Conservation (phyloP, 2,329 filamentous ascomycete species). For the Blumeriella jaapii region DNA sequence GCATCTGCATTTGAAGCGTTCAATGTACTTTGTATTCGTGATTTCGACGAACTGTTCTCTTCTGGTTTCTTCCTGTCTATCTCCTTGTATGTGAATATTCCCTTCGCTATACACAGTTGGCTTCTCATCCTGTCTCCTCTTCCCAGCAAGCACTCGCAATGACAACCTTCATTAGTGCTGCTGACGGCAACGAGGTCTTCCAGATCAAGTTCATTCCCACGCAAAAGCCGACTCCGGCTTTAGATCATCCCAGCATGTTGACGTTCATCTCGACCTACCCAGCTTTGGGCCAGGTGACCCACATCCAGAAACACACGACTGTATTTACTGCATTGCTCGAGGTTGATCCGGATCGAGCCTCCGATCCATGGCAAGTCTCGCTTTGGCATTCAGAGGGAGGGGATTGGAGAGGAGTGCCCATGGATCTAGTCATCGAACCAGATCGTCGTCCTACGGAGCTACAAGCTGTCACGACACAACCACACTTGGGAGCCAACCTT, state of each 20-base stretch:
- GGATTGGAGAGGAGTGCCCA: constrained; percentile 41
- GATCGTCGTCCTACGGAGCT: constrained; percentile 38
- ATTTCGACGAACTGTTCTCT: constrained; percentile 1
- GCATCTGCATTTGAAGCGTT: background rate
- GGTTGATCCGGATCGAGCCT: constrained; percentile 41
- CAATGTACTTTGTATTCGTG: background rate
- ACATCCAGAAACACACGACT: constrained; percentile 38
- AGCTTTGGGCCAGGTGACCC: constrained; percentile 63
- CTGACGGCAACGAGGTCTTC: constrained; percentile 26
- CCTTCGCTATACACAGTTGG: constrained; percentile 2
- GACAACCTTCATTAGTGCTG: constrained; percentile 18
- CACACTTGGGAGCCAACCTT: constrained; percentile 25
- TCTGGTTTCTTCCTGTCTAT: constrained; percentile 2
- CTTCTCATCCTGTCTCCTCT: no score
- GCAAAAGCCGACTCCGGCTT: constrained; percentile 20
- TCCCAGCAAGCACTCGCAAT: constrained; percentile 9
- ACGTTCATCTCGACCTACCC: constrained; percentile 52
- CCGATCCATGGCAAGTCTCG: constrained; percentile 57
- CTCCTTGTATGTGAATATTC: constrained; percentile 6
- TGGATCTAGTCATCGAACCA: constrained; percentile 26
- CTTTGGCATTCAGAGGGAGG: constrained; percentile 57
- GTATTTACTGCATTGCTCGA: constrained; percentile 61
- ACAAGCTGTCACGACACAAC: constrained; percentile 28
- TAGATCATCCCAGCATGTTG: constrained; percentile 35
- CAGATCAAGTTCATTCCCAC: constrained; percentile 26